Evolutionary conservation across 2,329 filamentous ascomycete genomes (phyloP).

Genomic region (Intubia oerlemansii): DNA sequence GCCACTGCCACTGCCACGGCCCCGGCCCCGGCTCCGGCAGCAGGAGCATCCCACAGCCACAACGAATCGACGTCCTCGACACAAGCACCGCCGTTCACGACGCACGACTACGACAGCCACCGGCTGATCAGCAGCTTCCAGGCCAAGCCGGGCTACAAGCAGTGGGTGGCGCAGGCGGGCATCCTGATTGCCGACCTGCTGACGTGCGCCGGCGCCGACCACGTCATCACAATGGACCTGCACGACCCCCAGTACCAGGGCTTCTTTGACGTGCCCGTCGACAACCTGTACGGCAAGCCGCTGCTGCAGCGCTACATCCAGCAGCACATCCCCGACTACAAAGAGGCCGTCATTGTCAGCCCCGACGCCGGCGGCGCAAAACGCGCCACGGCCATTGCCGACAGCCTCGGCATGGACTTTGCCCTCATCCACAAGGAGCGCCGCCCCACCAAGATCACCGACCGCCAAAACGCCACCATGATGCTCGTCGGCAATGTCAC

Average conservation of each 20-base stretch:
- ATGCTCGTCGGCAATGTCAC: conserved; percentile 62
- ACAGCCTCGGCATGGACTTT: conserved; percentile 83
- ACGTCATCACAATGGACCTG: conserved; percentile 89
- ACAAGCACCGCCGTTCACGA: conserved; percentile 30
- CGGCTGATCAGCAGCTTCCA: conserved; percentile 37
- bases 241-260: conserved; percentile 95
- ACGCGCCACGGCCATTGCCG: conserved; percentile 84
- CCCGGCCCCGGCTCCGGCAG: conserved; percentile 13
- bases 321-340: conserved; percentile 64
- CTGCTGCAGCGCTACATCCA: conserved; percentile 52
- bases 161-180: conserved; percentile 95
- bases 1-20: conserved; percentile 9
- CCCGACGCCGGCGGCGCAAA: conserved; percentile 95
- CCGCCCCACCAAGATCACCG: conserved; percentile 50
- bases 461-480: conserved; percentile 63
- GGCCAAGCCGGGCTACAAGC: conserved; percentile 83
- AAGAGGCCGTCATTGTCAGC: conserved; percentile 78
- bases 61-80: conserved; percentile 19
- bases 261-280: conserved; percentile 96
- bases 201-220: conserved; percentile 87
- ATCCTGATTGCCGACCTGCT: conserved; percentile 86
- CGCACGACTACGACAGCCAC: conserved; percentile 42
- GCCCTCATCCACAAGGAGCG: conserved; percentile 80
- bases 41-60: conserved; percentile 13
- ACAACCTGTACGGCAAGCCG: conserved; percentile 81